Evolutionary conservation across 345 rosid species (phyloP), one percentile per base, ranked within the genome.

Genomic region (Gossypium arboreum): DNA sequence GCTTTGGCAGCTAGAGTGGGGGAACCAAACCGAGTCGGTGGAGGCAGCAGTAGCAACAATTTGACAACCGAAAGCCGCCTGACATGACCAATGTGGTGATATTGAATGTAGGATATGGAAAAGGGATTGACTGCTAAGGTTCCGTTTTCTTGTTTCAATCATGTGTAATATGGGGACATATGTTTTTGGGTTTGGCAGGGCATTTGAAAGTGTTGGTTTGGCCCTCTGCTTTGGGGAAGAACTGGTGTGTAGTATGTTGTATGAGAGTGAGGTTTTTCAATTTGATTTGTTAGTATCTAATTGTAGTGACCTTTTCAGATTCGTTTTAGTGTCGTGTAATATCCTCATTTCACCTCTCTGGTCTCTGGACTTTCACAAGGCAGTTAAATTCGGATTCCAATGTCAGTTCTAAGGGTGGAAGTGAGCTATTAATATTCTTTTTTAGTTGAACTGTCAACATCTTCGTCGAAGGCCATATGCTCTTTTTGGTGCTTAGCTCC

Each of bases 161-260:
- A n/a, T 74, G 68, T 72, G 65, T 60, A 59, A 12, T 71, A 59
- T 25, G 66, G 78, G 77, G 63, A 44, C 48, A 50, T 24, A 61
- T 67, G 60, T 60, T 76, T 34, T 80, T 55, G 64, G 48, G 51
- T 34, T 80, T 59, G 64, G 48, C 57, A 65, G 68, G 77, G 76
- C 85, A 83, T 73, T 80, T 73, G 71, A 61, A 71, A 50, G 65
- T 78, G 47, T 75, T 71, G 82, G 78, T 62, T 82, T 77, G 79
- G 78, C 54, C 81, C 50, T 78, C 17, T 60, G 72, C 71, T 78
- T 86, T 83, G 75, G 64, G 77, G 81, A 67, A 79, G 83, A 68
- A 80, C 72, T 84, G 85, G 80, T 80, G 83, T 83, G 86, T 69
- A 79, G 88, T 81, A 79, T 20, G 13, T 57, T 57, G 61, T 57